Conservation (phyloP, 371 early-diverging fungal genomes). For the Mucor piriformis region DNA sequence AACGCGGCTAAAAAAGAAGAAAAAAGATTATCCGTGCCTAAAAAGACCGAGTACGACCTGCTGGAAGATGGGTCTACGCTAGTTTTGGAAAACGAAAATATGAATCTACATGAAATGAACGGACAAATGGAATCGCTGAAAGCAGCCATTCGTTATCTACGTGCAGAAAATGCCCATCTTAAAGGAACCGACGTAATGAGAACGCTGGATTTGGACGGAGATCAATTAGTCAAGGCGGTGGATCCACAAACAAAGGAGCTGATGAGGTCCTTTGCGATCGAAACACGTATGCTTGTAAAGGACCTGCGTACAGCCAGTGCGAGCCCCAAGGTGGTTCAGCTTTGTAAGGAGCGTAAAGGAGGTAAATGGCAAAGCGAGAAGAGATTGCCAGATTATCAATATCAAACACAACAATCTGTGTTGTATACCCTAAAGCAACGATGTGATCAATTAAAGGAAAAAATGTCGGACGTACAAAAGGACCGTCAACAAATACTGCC, state of each 20-base stretch:
- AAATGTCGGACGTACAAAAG: constrained; percentile 35
- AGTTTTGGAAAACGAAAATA: constrained; percentile 7
- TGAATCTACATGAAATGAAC: constrained; percentile 17
- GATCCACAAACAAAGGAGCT: constrained; percentile 49
- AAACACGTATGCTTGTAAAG: constrained; percentile 44
- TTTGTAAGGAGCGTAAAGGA: constrained; percentile 19
- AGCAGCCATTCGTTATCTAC: constrained; percentile 73
- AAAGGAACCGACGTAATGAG: constrained; percentile 61
- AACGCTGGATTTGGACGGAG: constrained; percentile 31
- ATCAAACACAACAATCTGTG: constrained; percentile 74
- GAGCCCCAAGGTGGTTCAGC: constrained; percentile 56
- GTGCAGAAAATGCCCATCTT: constrained; percentile 82
- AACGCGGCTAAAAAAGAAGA: constrained; percentile 45
- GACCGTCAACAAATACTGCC: constrained; percentile 1
- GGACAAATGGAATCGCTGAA: constrained; percentile 67
- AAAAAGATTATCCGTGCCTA: constrained; percentile 37
- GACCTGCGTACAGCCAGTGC: constrained; percentile 57
- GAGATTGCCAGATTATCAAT: constrained; percentile 66
- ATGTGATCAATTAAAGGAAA: constrained; percentile 55
- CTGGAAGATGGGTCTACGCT: constrained; percentile 12
- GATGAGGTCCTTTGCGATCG: constrained; percentile 36
- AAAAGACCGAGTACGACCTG: constrained; percentile 30
- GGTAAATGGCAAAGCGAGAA: constrained; percentile 65
- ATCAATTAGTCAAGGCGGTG: not conserved
- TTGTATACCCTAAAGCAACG: constrained; percentile 64